These are phyloP conservation scores for Coprinopsis strossmayeri DNA, from an alignment of 768 basidiomycete species.

Conservation along the genomic window DNA sequence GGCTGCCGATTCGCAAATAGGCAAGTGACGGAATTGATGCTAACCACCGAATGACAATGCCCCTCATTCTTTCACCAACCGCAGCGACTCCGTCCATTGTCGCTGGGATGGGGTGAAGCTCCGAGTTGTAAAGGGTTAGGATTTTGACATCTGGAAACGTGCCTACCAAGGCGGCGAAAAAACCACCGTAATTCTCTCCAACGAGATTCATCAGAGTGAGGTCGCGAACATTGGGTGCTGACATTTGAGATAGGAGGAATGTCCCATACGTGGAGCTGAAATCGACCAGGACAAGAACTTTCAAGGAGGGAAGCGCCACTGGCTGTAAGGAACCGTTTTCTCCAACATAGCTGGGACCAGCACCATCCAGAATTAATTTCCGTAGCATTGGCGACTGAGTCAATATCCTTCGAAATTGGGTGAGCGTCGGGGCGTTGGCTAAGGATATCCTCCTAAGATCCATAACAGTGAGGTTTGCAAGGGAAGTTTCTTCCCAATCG, in stretches of 20 bases:
- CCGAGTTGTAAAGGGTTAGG: conserved; percentile 44
- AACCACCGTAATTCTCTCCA: conserved; percentile 42
- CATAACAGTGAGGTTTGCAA: conserved; percentile 53
- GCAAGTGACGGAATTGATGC: conserved; percentile 50
- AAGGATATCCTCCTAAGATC: conserved; percentile 60
- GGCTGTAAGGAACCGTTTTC: conserved; percentile 20
- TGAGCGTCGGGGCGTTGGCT: conserved; percentile 40
- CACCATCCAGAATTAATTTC: conserved; percentile 57
- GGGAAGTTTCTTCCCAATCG: conserved; percentile 45
- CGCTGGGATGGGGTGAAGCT: conserved; percentile 18
- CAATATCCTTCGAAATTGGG: conserved; percentile 49
- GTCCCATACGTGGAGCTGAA: conserved; percentile 41
- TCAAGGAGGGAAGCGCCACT: conserved; percentile 42
- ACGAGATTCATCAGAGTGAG: conserved; percentile 50
- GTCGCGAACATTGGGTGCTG: conserved; percentile 51
- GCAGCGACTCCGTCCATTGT: conserved; percentile 16
- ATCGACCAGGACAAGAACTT: conserved; percentile 51
- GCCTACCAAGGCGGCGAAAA: conserved; percentile 40
- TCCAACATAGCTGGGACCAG: conserved; percentile 39
- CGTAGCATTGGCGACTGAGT: conserved; percentile 38
- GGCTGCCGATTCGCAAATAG: conserved; percentile 43
- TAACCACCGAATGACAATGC: conserved; percentile 42
- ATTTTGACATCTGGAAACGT: conserved; percentile 47
- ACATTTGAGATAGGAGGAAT: conserved; percentile 41
- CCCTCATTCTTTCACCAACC: background rate